Percentiles rank a stretch among this genome's conserved stretches.
Conservation (phyloP, 495 filamentous ascomycete species). For the Astrothelium subdiscretum region DNA sequence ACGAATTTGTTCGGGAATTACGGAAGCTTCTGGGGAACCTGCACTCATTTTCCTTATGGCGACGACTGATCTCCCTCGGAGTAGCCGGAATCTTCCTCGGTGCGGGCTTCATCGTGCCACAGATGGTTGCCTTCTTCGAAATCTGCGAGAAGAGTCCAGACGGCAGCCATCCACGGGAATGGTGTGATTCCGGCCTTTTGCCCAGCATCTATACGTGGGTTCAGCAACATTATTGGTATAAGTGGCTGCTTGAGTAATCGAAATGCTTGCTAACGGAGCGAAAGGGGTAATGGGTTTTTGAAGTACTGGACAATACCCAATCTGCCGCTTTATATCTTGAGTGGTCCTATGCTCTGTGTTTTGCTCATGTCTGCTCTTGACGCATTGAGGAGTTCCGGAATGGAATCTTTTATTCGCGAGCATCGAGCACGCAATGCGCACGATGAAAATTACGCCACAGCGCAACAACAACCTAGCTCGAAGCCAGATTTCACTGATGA, state of each 20-base stretch:
- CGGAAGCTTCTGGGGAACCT: constrained; percentile 5
- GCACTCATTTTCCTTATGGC: constrained; percentile 11
- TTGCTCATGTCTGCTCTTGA: constrained; percentile 43
- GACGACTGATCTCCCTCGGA: constrained; percentile 43
- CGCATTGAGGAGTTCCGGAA: neutral
- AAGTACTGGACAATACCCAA: constrained; percentile 85
- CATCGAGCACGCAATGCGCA: neutral
- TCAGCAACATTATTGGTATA: constrained; percentile 80
- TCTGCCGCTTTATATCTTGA: constrained; percentile 76
- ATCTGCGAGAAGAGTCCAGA: constrained; percentile 45
- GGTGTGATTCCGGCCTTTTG: constrained; percentile 51
- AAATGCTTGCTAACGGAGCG: neutral
- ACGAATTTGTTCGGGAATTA: constrained; percentile 37
- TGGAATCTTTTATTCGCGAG: neutral
- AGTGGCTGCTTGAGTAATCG: neutral
- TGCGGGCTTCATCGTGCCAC: constrained; percentile 56
- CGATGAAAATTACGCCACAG: neutral
- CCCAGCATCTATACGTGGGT: constrained; percentile 91
- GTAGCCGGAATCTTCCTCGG: constrained; percentile 56
- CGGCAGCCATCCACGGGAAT: constrained; percentile 40
- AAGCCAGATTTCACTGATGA: neutral
- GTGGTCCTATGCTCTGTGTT: constrained; percentile 63
- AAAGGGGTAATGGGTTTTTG: constrained; percentile 75
- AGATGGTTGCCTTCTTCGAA: constrained; percentile 58
- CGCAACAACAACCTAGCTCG: neutral